Evolutionary conservation across 2,329 filamentous ascomycete species (phyloP), one percentile per base, ranked within the genome.

Genomic region (Paecilomyces variotii): DNA sequence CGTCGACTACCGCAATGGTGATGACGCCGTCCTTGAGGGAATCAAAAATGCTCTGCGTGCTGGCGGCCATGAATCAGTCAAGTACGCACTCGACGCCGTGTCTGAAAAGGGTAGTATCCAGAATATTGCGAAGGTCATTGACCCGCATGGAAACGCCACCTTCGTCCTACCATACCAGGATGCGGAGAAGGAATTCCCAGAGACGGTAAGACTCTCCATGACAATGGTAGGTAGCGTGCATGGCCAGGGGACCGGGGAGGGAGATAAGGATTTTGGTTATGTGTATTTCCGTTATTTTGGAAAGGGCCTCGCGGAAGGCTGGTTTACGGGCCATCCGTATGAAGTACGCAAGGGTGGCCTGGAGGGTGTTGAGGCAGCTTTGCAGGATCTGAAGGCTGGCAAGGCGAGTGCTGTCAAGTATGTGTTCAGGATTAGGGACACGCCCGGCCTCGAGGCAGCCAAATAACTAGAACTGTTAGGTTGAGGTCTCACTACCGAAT

Each of bases 331-430:
- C 2, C 81, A 84, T 71, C 80, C 79, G 34, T 70, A 72, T 58
- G 78, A 83, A 64, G 75, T 84, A 12, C 69, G 81, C 2, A 69
- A 74, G 0, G 82, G 83, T 2, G 84, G 84, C 0, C 64, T 87
- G 55, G 74, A 58, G 19, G 83, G 84, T 0, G 69, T 87, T 1
- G 72, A 85, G 65, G 71, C 66, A 34, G 85, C 74, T 0, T 66
- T 88, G 70, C 69, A 70, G 62, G 80, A 83, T 61, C 68, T 89
- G 66, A 82, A 80, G 67, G 78, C 76, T 28, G 86, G 86, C 0
- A 84, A 82, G 70, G 84, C 82, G 25, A 86, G 82, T 65, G 86
- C 79, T 1, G 76, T 83, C 0, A 89, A 89, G 72, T 88, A 86
- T 74, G 81, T 88, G 0, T 83, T 84, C 65, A 75, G 74, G 61